A percentile compares a stretch with the other conserved stretches of the same genome.
Conservation (phyloP, 371 early-diverging fungal species). For the Apophysomyces variabilis region DNA sequence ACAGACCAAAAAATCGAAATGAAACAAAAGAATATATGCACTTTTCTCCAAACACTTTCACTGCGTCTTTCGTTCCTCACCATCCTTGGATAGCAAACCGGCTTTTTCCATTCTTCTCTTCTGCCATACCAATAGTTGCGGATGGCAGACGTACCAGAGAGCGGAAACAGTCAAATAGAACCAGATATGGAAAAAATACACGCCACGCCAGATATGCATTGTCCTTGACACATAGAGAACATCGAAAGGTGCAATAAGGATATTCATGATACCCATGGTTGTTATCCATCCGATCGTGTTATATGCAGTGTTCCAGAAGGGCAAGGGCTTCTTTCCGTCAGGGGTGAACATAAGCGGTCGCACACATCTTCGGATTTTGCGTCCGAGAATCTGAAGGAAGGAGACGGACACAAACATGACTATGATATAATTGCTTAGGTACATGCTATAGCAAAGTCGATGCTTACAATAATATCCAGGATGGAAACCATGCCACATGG, state of each 20-base stretch:
- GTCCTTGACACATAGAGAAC: conserved; percentile 57
- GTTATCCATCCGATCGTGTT: conserved; percentile 65
- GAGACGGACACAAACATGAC: conserved; percentile 62
- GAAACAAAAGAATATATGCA: conserved; percentile 4
- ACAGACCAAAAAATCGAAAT: conserved; percentile 33
- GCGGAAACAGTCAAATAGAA: conserved; percentile 30
- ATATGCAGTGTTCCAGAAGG: conserved; percentile 52
- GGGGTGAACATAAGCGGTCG: conserved; percentile 64
- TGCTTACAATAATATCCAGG: conserved; percentile 78
- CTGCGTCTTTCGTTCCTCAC: not conserved
- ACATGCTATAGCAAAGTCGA: not conserved
- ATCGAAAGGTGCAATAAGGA: conserved; percentile 70
- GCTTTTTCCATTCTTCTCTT: conserved; percentile 20
- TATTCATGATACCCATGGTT: conserved; percentile 68
- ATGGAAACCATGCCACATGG: conserved; percentile 93
- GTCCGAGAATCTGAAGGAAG: conserved; percentile 49
- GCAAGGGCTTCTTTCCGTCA: conserved; percentile 32
- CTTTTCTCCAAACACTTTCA: not conserved
- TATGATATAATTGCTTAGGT: conserved; percentile 17
- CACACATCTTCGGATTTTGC: conserved; percentile 59
- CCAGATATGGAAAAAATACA: conserved; percentile 60
- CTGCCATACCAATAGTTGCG: conserved; percentile 4
- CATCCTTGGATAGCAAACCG: conserved; percentile 1
- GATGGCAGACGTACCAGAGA: conserved; percentile 22
- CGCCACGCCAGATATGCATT: conserved; percentile 56